Percentiles rank a stretch among this genome's conserved stretches.
phyloP scores from a whole-genome alignment of 202 grass and related monocot species.

The Alloteropsis angusta region DNA sequence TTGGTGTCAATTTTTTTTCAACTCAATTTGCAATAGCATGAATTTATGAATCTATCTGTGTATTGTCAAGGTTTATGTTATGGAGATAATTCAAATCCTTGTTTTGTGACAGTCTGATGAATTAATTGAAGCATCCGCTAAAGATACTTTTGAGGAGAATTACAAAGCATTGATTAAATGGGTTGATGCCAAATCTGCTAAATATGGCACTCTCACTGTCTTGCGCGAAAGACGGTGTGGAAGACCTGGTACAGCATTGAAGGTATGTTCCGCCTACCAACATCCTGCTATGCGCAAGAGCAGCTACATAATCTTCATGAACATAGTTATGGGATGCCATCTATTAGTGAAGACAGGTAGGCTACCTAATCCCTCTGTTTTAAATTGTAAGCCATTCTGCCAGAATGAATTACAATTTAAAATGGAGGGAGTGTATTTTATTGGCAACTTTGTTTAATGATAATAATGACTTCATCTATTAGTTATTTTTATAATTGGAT shows the following conservation, averaged over 20 bases:
- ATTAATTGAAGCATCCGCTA: slow-evolving; percentile 38
- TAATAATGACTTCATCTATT: background rate
- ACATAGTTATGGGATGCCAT: background rate
- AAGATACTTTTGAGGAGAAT: slow-evolving; percentile 92
- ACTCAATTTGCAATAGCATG: background rate
- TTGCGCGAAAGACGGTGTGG: slow-evolving; percentile 57
- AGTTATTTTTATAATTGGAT: slow-evolving; percentile 2
- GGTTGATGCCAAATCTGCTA: slow-evolving; percentile 77
- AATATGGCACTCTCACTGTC: slow-evolving; percentile 66
- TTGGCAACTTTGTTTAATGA: background rate
- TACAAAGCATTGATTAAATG: slow-evolving; percentile 95
- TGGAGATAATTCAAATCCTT: slow-evolving; percentile 11
- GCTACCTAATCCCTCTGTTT: no score
- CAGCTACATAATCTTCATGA: background rate
- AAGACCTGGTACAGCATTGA: slow-evolving; percentile 79
- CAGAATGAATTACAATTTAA: no score
- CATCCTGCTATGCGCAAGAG: background rate
- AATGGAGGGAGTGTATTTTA: background rate
- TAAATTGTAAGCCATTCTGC: no score
- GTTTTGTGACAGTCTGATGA: slow-evolving; percentile 39
- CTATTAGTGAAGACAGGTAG: background rate
- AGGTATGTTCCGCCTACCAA: slow-evolving; percentile 47
- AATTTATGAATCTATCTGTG: background rate
- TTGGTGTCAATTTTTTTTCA: background rate
- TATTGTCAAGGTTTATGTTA: background rate